A percentile compares a stretch with the other conserved stretches of the same genome.
phyloP scores from a whole-genome alignment of 1,284 basidiomycete species.

The Ustilago tritici region DNA sequence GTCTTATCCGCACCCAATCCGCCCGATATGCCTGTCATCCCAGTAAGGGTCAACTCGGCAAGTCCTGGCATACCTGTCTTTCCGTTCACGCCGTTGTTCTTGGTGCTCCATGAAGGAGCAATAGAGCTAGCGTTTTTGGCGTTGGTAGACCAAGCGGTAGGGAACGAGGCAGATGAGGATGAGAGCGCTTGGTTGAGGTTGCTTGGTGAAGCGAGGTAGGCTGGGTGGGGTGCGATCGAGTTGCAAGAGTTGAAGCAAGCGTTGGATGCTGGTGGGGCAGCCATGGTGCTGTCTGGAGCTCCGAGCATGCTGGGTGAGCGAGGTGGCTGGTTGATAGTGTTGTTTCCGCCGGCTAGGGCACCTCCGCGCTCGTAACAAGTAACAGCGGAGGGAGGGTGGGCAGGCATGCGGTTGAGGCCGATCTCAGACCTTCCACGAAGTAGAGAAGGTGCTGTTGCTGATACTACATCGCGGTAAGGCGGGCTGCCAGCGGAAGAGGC shows the following conservation, averaged over 20 bases:
- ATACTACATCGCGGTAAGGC: constrained; percentile 24
- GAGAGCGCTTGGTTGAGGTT: constrained; percentile 1
- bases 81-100: constrained; percentile 3
- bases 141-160: constrained; percentile 2
- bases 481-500: constrained; percentile 17
- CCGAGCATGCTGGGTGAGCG: constrained; percentile 10
- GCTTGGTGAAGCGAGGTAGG: constrained; percentile 33
- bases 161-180: not conserved
- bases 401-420: constrained; percentile 1
- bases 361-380: constrained; percentile 38
- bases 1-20: not conserved
- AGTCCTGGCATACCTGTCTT: constrained; percentile 6
- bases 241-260: not conserved
- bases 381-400: constrained; percentile 4
- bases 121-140: not conserved
- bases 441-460: constrained; percentile 29
- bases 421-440: constrained; percentile 28
- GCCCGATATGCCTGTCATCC: not conserved
- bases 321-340: not conserved
- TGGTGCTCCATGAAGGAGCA: constrained; percentile 28
- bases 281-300: not conserved
- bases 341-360: not conserved
- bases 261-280: not conserved
- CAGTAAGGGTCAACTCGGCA: not conserved
- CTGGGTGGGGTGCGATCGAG: constrained; percentile 34